Percentiles rank a stretch among this genome's conserved stretches.
phyloP scores from a whole-genome alignment of 1,284 basidiomycete species.

The Tilletia horrida region DNA sequence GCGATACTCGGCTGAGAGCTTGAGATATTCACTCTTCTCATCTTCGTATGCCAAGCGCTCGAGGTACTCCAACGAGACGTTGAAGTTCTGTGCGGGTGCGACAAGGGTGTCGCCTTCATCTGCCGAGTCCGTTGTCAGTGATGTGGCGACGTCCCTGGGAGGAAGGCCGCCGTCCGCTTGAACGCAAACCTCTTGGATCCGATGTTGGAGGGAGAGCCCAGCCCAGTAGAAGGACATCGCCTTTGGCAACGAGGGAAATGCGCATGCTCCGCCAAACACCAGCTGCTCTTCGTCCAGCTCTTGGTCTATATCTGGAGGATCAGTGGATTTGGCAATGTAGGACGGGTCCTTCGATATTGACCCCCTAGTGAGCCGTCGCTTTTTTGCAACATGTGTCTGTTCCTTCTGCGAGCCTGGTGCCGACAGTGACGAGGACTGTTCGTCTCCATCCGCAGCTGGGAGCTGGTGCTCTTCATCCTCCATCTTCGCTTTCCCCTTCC shows the following conservation, averaged over 20 bases:
- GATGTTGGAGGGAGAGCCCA: constrained; percentile 5
- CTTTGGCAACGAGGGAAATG: not conserved
- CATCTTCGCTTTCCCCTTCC: constrained; percentile 4
- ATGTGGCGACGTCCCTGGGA: not conserved
- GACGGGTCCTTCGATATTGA: not conserved
- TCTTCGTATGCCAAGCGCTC: constrained; percentile 45
- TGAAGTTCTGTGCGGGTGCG: constrained; percentile 4
- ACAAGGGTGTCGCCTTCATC: not conserved
- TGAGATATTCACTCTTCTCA: constrained; percentile 34
- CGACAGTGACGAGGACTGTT: not conserved
- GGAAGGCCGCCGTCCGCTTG: constrained; percentile 1
- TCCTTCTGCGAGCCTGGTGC: not conserved
- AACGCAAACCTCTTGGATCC: not conserved
- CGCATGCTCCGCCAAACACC: not conserved
- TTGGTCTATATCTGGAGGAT: constrained; percentile 6
- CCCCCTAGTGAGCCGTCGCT: not conserved
- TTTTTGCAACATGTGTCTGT: not conserved
- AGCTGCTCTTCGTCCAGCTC: not conserved
- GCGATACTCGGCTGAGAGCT: constrained; percentile 37
- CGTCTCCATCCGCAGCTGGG: not conserved
- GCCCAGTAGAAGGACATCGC: constrained; percentile 17
- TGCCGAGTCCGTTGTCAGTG: not conserved
- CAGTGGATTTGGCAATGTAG: not conserved
- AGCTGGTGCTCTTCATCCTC: not conserved
- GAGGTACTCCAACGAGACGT: constrained; percentile 34